A percentile compares a stretch with the other conserved stretches of the same genome.
Conservation (phyloP, 352 stramenopile genomes). For the Phytophthora tubulina region DNA sequence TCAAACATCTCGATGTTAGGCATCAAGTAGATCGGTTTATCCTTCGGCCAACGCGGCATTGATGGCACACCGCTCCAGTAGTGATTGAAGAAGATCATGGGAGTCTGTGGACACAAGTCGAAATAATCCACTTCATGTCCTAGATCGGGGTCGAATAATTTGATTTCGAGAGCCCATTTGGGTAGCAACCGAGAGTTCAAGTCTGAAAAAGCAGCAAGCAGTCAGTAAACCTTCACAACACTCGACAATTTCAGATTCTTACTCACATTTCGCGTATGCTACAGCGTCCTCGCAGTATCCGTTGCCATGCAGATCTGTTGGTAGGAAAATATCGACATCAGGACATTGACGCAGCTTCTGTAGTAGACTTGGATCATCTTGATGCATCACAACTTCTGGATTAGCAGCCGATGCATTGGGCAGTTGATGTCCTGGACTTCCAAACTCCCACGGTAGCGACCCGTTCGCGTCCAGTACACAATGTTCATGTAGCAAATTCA, state of each 20-base stretch:
- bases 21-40: slow-evolving; percentile 60
- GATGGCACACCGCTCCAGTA: slow-evolving; percentile 50
- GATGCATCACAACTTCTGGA: slow-evolving; percentile 31
- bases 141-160: slow-evolving; percentile 34
- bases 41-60: slow-evolving; percentile 31
- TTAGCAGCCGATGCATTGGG: slow-evolving; percentile 29
- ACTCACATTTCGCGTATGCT: slow-evolving; percentile 59
- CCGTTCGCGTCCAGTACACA: slow-evolving; percentile 33
- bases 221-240: not conserved
- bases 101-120: slow-evolving; percentile 61
- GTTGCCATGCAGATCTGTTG: slow-evolving; percentile 40
- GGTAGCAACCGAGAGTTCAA: slow-evolving; percentile 46
- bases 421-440: slow-evolving; percentile 35
- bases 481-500: slow-evolving; percentile 44
- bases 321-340: slow-evolving; percentile 60
- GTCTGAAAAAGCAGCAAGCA: slow-evolving; percentile 24
- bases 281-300: slow-evolving; percentile 65
- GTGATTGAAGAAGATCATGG: slow-evolving; percentile 70
- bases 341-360: slow-evolving; percentile 49
- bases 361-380: slow-evolving; percentile 34
- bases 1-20: slow-evolving; percentile 72
- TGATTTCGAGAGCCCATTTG: slow-evolving; percentile 40
- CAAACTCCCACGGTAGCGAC: slow-evolving; percentile 43
- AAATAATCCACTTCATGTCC: slow-evolving; percentile 52
- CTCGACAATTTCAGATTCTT: no score